Conservation (phyloP, 495 filamentous ascomycete species). For the Aspergillus sclerotioniger region DNA sequence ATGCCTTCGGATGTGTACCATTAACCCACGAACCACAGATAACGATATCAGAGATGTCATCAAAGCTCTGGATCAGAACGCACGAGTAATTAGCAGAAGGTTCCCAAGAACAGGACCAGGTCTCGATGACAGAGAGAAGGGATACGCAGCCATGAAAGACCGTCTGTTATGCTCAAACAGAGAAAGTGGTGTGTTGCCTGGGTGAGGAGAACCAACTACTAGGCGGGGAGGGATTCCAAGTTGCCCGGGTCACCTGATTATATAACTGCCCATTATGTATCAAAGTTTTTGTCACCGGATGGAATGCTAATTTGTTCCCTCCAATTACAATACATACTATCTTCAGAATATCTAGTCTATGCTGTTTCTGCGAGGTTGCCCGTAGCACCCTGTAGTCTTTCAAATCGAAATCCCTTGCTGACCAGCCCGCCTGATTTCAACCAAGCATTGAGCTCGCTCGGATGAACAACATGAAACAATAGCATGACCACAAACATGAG, state of each 20-base stretch:
- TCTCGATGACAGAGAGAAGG: background rate
- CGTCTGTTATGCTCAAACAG: no score
- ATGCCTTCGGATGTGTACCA: conserved; percentile 10
- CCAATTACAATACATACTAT: no score
- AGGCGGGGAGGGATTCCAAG: no score
- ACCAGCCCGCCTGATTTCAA: background rate
- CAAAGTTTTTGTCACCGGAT: background rate
- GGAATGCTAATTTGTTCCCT: no score
- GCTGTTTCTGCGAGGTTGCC: background rate
- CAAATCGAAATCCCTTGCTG: background rate
- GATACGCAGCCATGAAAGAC: background rate
- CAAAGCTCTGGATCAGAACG: background rate
- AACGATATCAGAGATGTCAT: conserved; percentile 1
- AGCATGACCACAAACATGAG: conserved; percentile 55
- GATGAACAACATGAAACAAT: conserved; percentile 40
- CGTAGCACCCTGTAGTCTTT: background rate
- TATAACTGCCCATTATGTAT: background rate
- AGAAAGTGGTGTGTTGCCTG: no score
- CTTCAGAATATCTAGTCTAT: no score
- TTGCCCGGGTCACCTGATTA: background rate
- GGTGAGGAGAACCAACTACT: no score
- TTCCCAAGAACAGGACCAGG: background rate
- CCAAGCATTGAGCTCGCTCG: conserved; percentile 11
- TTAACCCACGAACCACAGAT: conserved; percentile 9
- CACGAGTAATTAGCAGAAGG: background rate